phyloP scores from a whole-genome alignment of 1,284 basidiomycete genomes.

The Grifola frondosa region DNA sequence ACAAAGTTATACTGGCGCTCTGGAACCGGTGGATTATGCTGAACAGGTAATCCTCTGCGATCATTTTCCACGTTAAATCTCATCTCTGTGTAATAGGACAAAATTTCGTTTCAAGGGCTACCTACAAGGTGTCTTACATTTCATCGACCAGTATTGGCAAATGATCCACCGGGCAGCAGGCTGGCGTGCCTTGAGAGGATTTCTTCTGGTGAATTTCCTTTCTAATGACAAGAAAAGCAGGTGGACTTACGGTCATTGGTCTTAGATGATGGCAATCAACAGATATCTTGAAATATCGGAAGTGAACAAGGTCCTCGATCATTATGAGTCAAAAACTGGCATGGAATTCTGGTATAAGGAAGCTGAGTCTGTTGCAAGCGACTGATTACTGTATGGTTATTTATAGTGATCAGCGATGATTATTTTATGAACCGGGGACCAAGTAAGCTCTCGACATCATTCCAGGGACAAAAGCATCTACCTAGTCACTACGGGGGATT shows the following conservation, averaged over 20 bases:
- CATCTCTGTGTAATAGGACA: slow-evolving; percentile 33
- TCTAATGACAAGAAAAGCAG: not conserved
- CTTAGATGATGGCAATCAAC: slow-evolving; percentile 22
- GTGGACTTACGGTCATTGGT: not conserved
- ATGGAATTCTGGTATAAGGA: slow-evolving; percentile 30
- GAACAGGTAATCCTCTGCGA: slow-evolving; percentile 51
- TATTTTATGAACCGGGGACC: no score
- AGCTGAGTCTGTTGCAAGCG: not conserved
- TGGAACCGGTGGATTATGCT: slow-evolving; percentile 74
- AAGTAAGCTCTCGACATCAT: no score
- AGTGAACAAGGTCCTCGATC: slow-evolving; percentile 16
- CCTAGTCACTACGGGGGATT: no score
- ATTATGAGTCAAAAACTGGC: slow-evolving; percentile 26
- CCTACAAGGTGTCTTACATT: slow-evolving; percentile 46
- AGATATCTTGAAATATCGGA: slow-evolving; percentile 20
- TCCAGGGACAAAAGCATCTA: no score
- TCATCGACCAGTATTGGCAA: slow-evolving; percentile 59
- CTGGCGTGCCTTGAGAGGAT: slow-evolving; percentile 59
- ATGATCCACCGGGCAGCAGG: slow-evolving; percentile 70
- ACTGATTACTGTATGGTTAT: no score
- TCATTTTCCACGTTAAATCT: not conserved
- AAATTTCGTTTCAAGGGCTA: slow-evolving; percentile 54
- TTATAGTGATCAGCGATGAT: no score
- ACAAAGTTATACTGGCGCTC: slow-evolving; percentile 72
- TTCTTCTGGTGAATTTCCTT: slow-evolving; percentile 49